These are phyloP conservation scores for Bryoerythrophyllum caledonicum DNA, from an alignment of 225 moss, liverwort and hornwort species.

Conservation along the genomic window DNA sequence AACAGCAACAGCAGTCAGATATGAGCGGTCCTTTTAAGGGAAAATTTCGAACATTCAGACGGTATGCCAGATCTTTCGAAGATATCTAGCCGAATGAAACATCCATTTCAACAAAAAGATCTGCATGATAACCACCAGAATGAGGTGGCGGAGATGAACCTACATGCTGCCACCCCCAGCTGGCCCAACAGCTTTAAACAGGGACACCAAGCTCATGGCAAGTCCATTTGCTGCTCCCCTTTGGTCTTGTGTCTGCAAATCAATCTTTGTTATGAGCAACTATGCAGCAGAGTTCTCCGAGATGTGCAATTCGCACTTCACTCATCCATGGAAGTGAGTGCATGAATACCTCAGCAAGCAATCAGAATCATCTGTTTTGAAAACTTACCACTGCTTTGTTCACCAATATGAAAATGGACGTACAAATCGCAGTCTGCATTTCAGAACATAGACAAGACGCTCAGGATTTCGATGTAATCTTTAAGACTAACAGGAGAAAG, in stretches of 20 bases:
- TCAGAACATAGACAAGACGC: background rate
- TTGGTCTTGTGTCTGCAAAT: slow-evolving; percentile 48
- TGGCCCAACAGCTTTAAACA: slow-evolving; percentile 82
- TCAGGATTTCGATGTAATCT: background rate
- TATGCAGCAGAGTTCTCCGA: background rate
- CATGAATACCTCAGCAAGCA: background rate
- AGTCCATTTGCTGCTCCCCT: slow-evolving; percentile 90
- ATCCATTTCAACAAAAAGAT: background rate
- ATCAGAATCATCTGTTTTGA: background rate
- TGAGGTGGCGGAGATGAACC: slow-evolving; percentile 17
- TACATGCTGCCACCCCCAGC: slow-evolving; percentile 83
- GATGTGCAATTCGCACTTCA: background rate
- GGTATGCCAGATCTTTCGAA: background rate
- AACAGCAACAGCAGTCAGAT: background rate
- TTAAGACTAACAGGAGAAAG: background rate
- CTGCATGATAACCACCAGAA: background rate
- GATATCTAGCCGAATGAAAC: background rate
- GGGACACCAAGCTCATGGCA: slow-evolving; percentile 69
- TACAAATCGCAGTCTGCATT: slow-evolving; percentile 51
- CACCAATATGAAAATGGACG: slow-evolving; percentile 57
- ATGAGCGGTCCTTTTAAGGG: background rate
- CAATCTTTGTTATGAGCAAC: background rate
- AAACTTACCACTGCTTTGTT: slow-evolving; percentile 82
- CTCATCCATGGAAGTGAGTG: background rate
- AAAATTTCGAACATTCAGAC: background rate